Conservation (phyloP, 129 eudicot genomes). For the Dittrichia graveolens region DNA sequence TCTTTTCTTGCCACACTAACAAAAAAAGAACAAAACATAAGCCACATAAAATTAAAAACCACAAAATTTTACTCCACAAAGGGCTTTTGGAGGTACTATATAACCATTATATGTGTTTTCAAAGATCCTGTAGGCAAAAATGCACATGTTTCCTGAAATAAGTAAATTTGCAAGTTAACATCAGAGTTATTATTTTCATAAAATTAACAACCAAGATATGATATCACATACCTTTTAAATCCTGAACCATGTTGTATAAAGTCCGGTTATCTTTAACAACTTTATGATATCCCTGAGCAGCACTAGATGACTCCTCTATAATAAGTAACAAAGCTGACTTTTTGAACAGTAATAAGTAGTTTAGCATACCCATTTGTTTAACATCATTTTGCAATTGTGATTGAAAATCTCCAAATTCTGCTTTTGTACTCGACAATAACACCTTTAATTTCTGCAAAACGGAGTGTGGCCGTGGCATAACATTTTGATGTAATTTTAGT, state of each 20-base stretch:
- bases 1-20: constrained; percentile 73
- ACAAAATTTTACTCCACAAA: constrained; percentile 5
- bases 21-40: neutral
- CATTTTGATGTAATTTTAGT: neutral
- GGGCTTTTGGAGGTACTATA: constrained; percentile 4
- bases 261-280: constrained; percentile 82
- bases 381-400: constrained; percentile 63
- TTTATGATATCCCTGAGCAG: constrained; percentile 87
- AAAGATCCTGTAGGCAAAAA: constrained; percentile 92
- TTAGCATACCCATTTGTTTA: constrained; percentile 62
- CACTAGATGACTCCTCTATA: constrained; percentile 67
- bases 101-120: constrained; percentile 88
- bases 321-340: neutral
- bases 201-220: neutral
- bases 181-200: neutral
- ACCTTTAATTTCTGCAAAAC: constrained; percentile 64
- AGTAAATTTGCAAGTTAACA: constrained; percentile 3
- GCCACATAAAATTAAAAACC: too few species aligned
- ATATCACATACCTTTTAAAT: constrained; percentile 81
- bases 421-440: constrained; percentile 52
- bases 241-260: constrained; percentile 93
- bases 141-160: constrained; percentile 82
- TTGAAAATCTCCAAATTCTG: constrained; percentile 67
- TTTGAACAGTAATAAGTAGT: constrained; percentile 9
- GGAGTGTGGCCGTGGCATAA: constrained; percentile 13